Conservation (phyloP, 192 early-diverging fungal species). For the Backusella westeae region DNA sequence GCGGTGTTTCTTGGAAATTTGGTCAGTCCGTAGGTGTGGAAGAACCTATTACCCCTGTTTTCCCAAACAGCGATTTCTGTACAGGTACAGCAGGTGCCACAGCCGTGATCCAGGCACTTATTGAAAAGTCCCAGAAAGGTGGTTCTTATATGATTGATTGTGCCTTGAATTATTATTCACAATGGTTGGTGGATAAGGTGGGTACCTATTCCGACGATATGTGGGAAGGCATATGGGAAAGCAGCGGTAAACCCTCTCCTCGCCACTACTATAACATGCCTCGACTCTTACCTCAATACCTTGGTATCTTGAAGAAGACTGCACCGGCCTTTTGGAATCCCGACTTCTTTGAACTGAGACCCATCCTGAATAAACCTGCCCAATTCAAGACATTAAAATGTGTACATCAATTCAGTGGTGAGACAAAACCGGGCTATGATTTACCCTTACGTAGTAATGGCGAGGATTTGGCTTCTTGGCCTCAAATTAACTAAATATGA, state of each 20-base stretch:
- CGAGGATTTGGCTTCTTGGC: not conserved
- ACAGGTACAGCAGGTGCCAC: not conserved
- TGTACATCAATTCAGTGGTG: not conserved
- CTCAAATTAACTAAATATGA: no score
- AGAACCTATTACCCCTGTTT: not conserved
- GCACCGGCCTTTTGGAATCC: not conserved
- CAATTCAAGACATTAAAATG: not conserved
- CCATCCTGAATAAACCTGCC: not conserved
- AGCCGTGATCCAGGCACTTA: not conserved
- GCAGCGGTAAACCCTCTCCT: not conserved
- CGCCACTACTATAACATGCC: not conserved
- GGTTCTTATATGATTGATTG: slow-evolving; percentile 13
- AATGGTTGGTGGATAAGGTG: slow-evolving; percentile 8
- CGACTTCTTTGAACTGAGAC: not conserved
- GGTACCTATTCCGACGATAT: slow-evolving; percentile 2
- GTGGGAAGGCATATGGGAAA: not conserved
- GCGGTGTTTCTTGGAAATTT: slow-evolving; percentile 8
- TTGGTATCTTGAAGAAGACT: not conserved
- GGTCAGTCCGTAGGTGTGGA: slow-evolving; percentile 5
- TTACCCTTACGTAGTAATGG: not conserved
- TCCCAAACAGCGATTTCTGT: not conserved
- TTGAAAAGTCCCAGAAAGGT: slow-evolving; percentile 1
- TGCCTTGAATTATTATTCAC: slow-evolving; percentile 14
- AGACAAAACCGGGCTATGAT: not conserved
- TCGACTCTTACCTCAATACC: not conserved